Evolutionary conservation across 2,329 filamentous ascomycete species (phyloP), one percentile per base, ranked within the genome.

Genomic region (Pseudogymnoascus sp.): DNA sequence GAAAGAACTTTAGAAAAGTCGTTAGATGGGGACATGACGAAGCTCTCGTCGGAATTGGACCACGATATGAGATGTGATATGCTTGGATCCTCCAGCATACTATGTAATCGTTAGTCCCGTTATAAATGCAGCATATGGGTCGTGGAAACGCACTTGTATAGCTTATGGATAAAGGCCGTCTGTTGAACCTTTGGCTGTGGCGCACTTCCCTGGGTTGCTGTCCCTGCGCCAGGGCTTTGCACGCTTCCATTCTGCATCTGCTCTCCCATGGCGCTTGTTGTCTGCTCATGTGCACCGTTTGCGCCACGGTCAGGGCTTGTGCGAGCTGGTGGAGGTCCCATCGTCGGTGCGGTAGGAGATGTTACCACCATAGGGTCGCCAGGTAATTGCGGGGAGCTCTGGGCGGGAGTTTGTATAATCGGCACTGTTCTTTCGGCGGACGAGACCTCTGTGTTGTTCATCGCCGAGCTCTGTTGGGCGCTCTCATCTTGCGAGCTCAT

Each of bases 1-100:
- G 95, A 91, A 72, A 99, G 81, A 61, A 97, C 95, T 82, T 97
- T 97, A 67, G 93, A 96, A 74, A 99, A 99, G 74, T 97, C 95
- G 71, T 90, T 90, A 7, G 93, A 96, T 14, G 95, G 95, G 21
- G 93, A 96, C 91, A 99, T 97, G 72, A 99, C 92, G 75, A 99
- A 99, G 77, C 95, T 97, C 75, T 99, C 95, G 64, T 93, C 92
- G 60, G 89, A 90, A 69, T 81, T 87, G 1, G 93, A 96, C 95
- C 95, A 99, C 7, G 93, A 96, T 71, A 99, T 99, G 65, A 99
- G 80, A 75, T 97, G 93, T 71, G 95, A 90, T 65, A 99, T 99
- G 70, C 82, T 89, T 37, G 87, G 87, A 74, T 99, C 95, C 75
- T 99, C 95, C 65, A 99, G 81, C 95, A 99, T 97, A 78, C 93